Base-by-base conservation (phyloP, 371 early-diverging fungal species). In the Rhizopus delemar region DNA sequence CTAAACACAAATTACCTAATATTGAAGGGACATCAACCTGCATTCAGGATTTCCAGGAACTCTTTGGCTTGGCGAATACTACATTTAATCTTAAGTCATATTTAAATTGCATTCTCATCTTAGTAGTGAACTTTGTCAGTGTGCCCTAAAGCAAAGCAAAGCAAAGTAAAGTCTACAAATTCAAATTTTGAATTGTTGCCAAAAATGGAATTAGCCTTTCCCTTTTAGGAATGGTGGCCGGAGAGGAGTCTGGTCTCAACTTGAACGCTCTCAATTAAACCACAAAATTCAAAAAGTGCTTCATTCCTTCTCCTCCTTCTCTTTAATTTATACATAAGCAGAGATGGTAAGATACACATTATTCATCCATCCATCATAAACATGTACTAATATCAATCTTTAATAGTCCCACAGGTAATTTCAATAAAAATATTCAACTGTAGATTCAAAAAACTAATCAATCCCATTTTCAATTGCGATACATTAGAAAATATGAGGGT, bases 361-460 rank as follows among this genome's bases (percentile, higher is more conserved):
- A 57, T 55, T 53, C 51, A 67, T 67, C 59, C 68, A 67, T 67
- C 63, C 56, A 67, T 67, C 59, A n/a, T 41, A 41, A 43, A 16
- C 45, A 50, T 41, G 22, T 39, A 59, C 60, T 59, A 57, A 63
- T 48, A 32, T n/a, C 22, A 43, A 51, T 31, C 11, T 15, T 50
- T 32, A 28, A 36, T 60, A 65, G 65, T 65, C 65, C 60, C 65
- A 65, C 65, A 65, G 65, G 65, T 65, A 63, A 63, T 51, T 53
- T 31, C 4, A 15, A 28, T 32, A 39, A 34, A 45, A 22, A 22
- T 22, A 22, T 22, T 22, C 22, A 22, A 22, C 22, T 22, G 22
- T 22, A 22, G 22, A 22, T 22, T 22, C 22, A 22, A 22, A 22
- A 22, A 22, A 22, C 22, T 22, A 22, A 22, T 22, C 22, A 22